These are phyloP conservation scores for Solanum commersonii DNA, from an alignment of 257 asterid genomes.

Conservation along the genomic window DNA sequence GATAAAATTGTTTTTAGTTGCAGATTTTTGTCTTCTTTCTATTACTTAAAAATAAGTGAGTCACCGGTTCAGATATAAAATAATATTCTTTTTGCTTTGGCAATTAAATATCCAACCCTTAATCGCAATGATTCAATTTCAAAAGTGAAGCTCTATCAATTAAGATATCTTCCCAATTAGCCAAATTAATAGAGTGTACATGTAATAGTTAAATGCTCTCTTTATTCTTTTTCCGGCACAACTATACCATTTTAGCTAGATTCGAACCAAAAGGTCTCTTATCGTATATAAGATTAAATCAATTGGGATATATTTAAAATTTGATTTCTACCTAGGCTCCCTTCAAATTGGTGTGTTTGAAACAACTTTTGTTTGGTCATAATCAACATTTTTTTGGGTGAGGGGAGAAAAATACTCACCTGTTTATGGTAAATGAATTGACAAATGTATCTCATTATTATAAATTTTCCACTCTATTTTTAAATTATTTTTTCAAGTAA, in stretches of 20 bases:
- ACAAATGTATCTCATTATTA: background rate
- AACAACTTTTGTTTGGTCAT: background rate
- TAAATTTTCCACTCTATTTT: background rate
- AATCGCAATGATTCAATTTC: background rate
- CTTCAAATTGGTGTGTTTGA: background rate
- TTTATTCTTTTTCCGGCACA: background rate
- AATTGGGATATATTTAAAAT: background rate
- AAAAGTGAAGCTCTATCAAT: background rate
- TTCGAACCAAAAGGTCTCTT: background rate
- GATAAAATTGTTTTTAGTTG: background rate
- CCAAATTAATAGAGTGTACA: background rate
- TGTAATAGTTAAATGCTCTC: background rate
- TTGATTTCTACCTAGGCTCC: background rate
- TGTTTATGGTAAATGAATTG: background rate
- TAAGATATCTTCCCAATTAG: background rate
- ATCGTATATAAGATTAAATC: background rate
- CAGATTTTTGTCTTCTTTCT: too few relatives aligned
- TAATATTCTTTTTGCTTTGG: too few relatives aligned
- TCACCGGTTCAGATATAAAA: too few relatives aligned
- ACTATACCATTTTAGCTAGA: background rate
- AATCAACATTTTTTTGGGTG: background rate
- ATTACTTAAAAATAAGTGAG: background rate
- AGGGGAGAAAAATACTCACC: background rate
- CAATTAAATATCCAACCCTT: background rate
- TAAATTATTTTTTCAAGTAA: background rate